These are phyloP conservation scores for Zygotorulaspora sp. DNA, from an alignment of 805 yeast species.

Conservation along the genomic window DNA sequence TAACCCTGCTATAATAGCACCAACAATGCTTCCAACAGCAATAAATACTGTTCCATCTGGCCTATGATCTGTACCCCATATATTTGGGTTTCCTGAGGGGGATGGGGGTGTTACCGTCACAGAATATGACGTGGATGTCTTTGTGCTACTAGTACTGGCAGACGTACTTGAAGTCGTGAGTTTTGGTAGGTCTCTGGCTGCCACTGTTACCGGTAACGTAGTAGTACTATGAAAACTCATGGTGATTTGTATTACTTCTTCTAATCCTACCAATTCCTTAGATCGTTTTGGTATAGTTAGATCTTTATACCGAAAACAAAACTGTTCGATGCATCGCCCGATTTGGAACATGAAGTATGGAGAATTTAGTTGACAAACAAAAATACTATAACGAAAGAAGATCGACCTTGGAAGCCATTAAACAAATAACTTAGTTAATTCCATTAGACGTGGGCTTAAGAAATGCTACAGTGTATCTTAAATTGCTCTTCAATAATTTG, in stretches of 20 bases:
- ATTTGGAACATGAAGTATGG: too few species aligned
- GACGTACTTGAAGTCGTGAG: conserved; percentile 12
- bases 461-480: too few species aligned
- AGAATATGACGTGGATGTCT: conserved; percentile 23
- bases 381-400: too few species aligned
- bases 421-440: too few species aligned
- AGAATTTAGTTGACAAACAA: too few species aligned
- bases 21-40: conserved; percentile 68
- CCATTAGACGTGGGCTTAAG: too few species aligned
- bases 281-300: background rate
- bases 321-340: background rate
- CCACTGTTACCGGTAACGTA: conserved; percentile 10
- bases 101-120: conserved; percentile 49
- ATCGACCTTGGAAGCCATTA: too few species aligned
- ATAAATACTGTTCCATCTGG: conserved; percentile 82
- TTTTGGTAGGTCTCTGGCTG: conserved; percentile 27
- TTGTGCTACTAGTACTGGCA: conserved; percentile 8
- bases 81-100: conserved; percentile 57
- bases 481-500: too few species aligned
- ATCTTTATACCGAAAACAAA: background rate
- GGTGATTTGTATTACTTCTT: too few species aligned
- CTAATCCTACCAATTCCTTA: too few species aligned
- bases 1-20: conserved; percentile 50
- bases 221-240: too few species aligned
- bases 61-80: conserved; percentile 41